Conservation (phyloP, 2,329 filamentous ascomycete species). For the Fusarium ramigenum region DNA sequence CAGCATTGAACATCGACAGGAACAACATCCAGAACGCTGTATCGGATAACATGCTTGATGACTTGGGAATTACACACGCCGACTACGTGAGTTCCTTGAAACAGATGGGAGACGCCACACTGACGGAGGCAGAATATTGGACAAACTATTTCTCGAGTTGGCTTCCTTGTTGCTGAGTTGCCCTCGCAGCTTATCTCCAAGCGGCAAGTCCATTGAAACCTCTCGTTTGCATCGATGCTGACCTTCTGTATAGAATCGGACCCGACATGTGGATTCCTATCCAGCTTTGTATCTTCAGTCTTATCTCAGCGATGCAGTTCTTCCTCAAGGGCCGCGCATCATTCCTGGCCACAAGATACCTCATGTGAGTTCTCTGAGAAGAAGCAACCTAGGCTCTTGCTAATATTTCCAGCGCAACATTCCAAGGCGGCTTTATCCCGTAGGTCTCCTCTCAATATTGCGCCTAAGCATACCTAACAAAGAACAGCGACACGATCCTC, state of each 20-base stretch:
- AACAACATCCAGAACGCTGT: conserved; percentile 50
- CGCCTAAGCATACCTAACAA: no score
- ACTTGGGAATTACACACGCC: conserved; percentile 31
- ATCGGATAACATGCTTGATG: conserved; percentile 49
- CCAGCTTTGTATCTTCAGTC: conserved; percentile 51
- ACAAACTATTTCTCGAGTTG: conserved; percentile 26
- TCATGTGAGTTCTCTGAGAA: not conserved
- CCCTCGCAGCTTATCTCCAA: conserved; percentile 18
- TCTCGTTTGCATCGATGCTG: not conserved
- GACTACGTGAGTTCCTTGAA: conserved; percentile 2
- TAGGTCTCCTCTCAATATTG: no score
- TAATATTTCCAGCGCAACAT: not conserved
- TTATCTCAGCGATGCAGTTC: conserved; percentile 47
- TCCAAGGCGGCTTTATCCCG: not conserved
- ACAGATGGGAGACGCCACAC: accelerated
- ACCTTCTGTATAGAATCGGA: conserved; percentile 44
- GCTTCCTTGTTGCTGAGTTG: conserved; percentile 19
- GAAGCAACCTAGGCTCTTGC: not conserved
- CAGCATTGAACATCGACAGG: conserved; percentile 50
- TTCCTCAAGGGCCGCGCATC: conserved; percentile 46
- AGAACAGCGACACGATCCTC: not conserved
- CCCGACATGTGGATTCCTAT: conserved; percentile 62
- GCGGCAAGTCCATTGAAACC: not conserved
- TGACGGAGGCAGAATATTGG: conserved; percentile 4
- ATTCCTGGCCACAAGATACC: conserved; percentile 41